These are phyloP conservation scores for Fraxinus quadrangulata DNA, from an alignment of 257 asterid genomes.

Conservation along the genomic window DNA sequence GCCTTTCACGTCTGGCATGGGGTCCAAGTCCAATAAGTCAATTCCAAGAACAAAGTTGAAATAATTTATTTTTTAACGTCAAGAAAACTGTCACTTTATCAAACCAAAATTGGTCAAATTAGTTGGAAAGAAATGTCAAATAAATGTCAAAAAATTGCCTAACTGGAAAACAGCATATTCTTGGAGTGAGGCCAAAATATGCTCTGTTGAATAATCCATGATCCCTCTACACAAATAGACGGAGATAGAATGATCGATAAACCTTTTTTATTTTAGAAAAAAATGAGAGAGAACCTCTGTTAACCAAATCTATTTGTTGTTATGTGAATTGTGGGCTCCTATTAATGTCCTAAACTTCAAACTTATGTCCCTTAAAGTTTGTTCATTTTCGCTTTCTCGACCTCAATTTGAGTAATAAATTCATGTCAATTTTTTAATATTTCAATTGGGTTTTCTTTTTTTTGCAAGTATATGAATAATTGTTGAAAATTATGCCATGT, in stretches of 20 bases:
- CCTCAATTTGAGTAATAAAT: constrained; percentile 11
- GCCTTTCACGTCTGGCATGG: too few relatives aligned
- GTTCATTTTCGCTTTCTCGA: constrained; percentile 24
- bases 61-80: too few relatives aligned
- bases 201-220: constrained; percentile 7
- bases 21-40: too few relatives aligned
- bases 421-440: constrained; percentile 7
- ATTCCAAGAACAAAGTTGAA: not conserved
- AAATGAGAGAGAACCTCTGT: not conserved
- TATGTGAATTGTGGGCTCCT: constrained; percentile 34
- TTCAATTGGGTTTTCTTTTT: constrained; percentile 1
- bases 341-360: constrained; percentile 19
- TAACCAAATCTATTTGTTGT: constrained; percentile 34
- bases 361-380: constrained; percentile 17
- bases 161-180: constrained; percentile 20
- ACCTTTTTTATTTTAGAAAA: not conserved
- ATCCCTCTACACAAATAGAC: not conserved
- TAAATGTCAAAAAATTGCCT: not conserved
- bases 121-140: not conserved
- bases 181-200: constrained; percentile 18
- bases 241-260: not conserved
- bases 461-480: not conserved
- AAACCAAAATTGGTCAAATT: not conserved
- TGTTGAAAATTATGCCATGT: constrained; percentile 29
- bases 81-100: too few relatives aligned